phyloP scores from a whole-genome alignment of 495 filamentous ascomycete genomes.

The Penicillium malachiteum region DNA sequence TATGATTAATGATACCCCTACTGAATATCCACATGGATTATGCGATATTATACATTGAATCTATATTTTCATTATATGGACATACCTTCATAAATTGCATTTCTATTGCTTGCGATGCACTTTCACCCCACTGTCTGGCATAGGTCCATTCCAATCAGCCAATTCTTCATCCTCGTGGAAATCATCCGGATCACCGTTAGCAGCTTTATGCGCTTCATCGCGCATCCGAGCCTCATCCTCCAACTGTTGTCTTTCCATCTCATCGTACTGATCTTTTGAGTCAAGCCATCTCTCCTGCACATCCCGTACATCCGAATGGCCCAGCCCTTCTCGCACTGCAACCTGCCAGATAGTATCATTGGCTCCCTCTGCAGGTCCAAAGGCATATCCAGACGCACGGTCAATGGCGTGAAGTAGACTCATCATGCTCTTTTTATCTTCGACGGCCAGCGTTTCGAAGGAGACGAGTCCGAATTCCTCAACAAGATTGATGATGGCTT shows the following conservation, averaged over 20 bases:
- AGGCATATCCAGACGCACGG: constrained; percentile 87
- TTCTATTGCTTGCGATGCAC: constrained; percentile 43
- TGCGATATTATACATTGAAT: constrained; percentile 31
- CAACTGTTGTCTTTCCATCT: constrained; percentile 67
- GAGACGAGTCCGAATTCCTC: constrained; percentile 84
- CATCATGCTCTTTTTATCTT: constrained; percentile 96
- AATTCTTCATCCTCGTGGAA: constrained; percentile 37
- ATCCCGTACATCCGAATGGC: constrained; percentile 76
- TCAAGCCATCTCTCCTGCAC: constrained; percentile 96
- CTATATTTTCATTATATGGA: neutral
- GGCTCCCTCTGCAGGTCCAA: constrained; percentile 84
- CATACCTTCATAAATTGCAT: neutral
- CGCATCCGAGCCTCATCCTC: constrained; percentile 57
- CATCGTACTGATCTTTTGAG: constrained; percentile 83
- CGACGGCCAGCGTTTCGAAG: constrained; percentile 92
- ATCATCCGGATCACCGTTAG: constrained; percentile 17
- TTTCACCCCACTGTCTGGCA: constrained; percentile 48
- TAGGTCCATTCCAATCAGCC: constrained; percentile 28
- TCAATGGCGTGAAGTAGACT: constrained; percentile 82
- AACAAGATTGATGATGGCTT: constrained; percentile 80
- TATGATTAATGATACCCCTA: constrained; percentile 20
- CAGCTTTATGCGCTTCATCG: constrained; percentile 26
- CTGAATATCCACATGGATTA: neutral
- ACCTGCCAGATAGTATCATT: constrained; percentile 95
- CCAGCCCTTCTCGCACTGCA: constrained; percentile 82